Conservation (phyloP, 2,329 filamentous ascomycete species). For the Blumeriella jaapii region DNA sequence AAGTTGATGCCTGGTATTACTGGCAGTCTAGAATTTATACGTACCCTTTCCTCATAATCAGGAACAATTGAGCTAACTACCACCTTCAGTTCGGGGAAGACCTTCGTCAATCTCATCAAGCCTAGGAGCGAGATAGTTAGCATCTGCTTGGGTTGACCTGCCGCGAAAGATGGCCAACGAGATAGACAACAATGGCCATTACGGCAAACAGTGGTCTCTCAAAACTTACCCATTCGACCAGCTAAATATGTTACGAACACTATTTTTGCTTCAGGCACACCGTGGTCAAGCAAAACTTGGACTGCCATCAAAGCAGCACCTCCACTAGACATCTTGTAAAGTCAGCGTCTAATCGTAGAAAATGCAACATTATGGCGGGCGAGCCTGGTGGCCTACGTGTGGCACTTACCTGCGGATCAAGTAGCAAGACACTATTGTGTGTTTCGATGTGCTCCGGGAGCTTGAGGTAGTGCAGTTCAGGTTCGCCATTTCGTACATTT, state of each 20-base stretch:
- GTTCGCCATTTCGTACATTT: conserved; percentile 73
- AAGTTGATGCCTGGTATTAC: background rate
- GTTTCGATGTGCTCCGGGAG: conserved; percentile 61
- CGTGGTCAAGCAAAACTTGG: conserved; percentile 88
- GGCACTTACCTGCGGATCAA: conserved; percentile 60
- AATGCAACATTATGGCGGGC: too few relatives aligned
- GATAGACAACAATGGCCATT: too few relatives aligned
- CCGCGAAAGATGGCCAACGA: too few relatives aligned
- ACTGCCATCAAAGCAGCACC: conserved; percentile 86
- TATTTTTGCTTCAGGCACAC: conserved; percentile 72
- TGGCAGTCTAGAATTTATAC: background rate
- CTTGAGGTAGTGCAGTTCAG: conserved; percentile 82
- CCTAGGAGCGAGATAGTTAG: too few relatives aligned
- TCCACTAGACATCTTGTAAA: conserved; percentile 68
- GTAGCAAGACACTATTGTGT: conserved; percentile 71
- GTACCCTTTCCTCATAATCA: conserved; percentile 60
- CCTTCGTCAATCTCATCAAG: conserved; percentile 72
- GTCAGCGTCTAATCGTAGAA: background rate
- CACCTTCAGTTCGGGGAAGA: conserved; percentile 78
- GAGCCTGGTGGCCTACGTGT: too few relatives aligned
- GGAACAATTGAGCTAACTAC: conserved; percentile 74
- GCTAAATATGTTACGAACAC: conserved; percentile 90
- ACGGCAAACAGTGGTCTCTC: too few relatives aligned
- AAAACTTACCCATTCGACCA: conserved; percentile 69
- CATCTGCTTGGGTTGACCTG: too few relatives aligned